A percentile compares a stretch with the other conserved stretches of the same genome.
Evolutionary conservation across 495 filamentous ascomycete genomes (phyloP).

Genomic region (Hypomontagnella submonticulosa): DNA sequence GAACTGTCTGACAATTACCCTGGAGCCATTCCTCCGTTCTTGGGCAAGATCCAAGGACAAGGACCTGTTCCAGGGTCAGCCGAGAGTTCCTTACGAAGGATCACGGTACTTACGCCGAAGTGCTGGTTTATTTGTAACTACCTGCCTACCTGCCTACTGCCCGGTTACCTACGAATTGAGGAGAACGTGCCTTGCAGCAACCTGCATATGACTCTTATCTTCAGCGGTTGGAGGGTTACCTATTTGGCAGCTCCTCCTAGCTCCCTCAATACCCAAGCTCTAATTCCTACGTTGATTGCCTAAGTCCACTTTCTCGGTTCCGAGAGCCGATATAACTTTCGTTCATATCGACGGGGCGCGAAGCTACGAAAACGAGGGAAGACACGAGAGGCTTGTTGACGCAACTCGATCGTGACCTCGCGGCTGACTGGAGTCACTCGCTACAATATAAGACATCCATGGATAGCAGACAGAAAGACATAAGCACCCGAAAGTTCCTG

Average conservation of each 20-base stretch:
- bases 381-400: conserved; percentile 14
- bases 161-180: conserved; percentile 7
- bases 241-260: conserved; percentile 11
- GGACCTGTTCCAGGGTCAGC: conserved; percentile 28
- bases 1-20: conserved; percentile 38
- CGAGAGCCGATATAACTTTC: conserved; percentile 4
- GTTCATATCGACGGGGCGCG: conserved; percentile 32
- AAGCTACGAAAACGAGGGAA: conserved; percentile 16
- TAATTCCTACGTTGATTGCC: conserved; percentile 30
- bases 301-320: conserved; percentile 13
- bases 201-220: conserved; percentile 42
- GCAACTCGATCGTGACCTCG: conserved; percentile 35
- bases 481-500: conserved; percentile 39
- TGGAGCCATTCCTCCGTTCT: conserved; percentile 38
- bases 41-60: conserved; percentile 25
- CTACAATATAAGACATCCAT: conserved; percentile 27
- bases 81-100: conserved; percentile 21
- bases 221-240: conserved; percentile 16
- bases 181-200: conserved; percentile 39
- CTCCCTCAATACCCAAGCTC: neutral
- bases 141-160: neutral
- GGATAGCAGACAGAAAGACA: conserved; percentile 19
- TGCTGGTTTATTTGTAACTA: conserved; percentile 17
- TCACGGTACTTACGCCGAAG: conserved; percentile 7
- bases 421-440: conserved; percentile 36